These are phyloP conservation scores for Comarum palustre DNA, from an alignment of 306 rosid species.

Conservation along the genomic window DNA sequence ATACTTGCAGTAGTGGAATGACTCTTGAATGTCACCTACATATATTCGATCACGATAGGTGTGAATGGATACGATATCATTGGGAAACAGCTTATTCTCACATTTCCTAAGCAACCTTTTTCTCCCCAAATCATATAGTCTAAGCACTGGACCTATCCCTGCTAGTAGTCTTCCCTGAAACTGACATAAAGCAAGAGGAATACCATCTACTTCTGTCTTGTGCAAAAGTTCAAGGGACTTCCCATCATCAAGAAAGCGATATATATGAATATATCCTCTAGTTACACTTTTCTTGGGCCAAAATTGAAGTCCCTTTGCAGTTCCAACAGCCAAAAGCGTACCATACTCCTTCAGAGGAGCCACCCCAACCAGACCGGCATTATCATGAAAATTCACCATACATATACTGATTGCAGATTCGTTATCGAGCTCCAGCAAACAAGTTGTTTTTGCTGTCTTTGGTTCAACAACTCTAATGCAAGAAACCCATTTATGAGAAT, in stretches of 20 bases:
- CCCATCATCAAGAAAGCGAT: constrained; percentile 90
- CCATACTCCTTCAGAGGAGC: constrained; percentile 57
- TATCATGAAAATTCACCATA: constrained; percentile 89
- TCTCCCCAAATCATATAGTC: constrained; percentile 94
- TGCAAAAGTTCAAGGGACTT: constrained; percentile 87
- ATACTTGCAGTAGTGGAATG: constrained; percentile 97
- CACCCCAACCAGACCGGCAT: not conserved
- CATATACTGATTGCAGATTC: constrained; percentile 96
- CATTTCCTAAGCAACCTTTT: constrained; percentile 78
- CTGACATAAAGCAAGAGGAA: constrained; percentile 86
- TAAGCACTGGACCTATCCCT: constrained; percentile 82
- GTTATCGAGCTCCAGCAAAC: constrained; percentile 89
- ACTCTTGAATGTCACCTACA: constrained; percentile 92
- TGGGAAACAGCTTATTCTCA: constrained; percentile 94
- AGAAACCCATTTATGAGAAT: constrained; percentile 87
- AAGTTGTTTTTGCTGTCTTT: constrained; percentile 72
- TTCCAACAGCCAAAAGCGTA: constrained; percentile 91
- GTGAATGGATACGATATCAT: constrained; percentile 71
- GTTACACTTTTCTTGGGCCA: constrained; percentile 61
- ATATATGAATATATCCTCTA: constrained; percentile 86
- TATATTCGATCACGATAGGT: constrained; percentile 88
- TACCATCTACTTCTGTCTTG: constrained; percentile 95
- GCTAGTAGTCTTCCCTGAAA: constrained; percentile 98
- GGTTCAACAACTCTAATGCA: constrained; percentile 98
- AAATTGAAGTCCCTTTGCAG: constrained; percentile 90